Base-by-base conservation (phyloP, 352 stramenopile genomes). In the Halophytophthora polymorphica region DNA sequence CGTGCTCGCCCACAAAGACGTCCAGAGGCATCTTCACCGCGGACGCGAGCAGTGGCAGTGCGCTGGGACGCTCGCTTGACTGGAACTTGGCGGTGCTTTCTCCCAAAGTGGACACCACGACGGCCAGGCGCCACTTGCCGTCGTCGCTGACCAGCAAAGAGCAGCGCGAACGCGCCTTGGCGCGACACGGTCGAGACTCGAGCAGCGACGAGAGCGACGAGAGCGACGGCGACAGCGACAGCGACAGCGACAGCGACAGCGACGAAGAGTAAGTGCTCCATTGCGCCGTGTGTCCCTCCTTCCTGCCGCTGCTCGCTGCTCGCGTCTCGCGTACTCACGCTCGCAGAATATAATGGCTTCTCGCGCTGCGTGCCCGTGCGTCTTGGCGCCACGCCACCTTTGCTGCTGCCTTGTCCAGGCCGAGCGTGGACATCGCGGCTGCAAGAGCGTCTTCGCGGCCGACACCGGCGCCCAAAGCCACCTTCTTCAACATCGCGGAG, bases 401-500 rank as follows among this genome's bases (percentile, higher is more conserved):
- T 38, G n/a, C 33, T n/a, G 11, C 15, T 38, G 33, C 6, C 11
- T 17, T 38, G 33, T 38, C 13, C 21, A 67, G 59, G 48, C 53
- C 33, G 22, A 56, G 45, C 17, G 21, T 45, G 3, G 56, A 53
- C 31, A 45, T 49, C 36, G 34, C 41, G 1, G 47, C 46, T 6
- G 48, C 48, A 18, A 45, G 25, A 1, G 58, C 28, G 25, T 56
- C 53, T 13, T 45, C 40, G 11, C 58, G 50, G 2, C 56, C 53
- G 23, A 42, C 38, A 15, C 15, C n/a, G n/a, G 45, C 55, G 33
- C 64, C 56, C 11, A 64, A 66, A 52, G 57, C 54, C 47, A 31
- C 61, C 10, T 87, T 89, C 42, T 89, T 91, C 59, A 86, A 91
- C 56, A 76, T 91, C 14, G 67, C 65, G 0, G 69, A 83, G 50